These are phyloP conservation scores for Filosporella fistucella DNA, from an alignment of 495 filamentous ascomycete genomes.

Conservation along the genomic window DNA sequence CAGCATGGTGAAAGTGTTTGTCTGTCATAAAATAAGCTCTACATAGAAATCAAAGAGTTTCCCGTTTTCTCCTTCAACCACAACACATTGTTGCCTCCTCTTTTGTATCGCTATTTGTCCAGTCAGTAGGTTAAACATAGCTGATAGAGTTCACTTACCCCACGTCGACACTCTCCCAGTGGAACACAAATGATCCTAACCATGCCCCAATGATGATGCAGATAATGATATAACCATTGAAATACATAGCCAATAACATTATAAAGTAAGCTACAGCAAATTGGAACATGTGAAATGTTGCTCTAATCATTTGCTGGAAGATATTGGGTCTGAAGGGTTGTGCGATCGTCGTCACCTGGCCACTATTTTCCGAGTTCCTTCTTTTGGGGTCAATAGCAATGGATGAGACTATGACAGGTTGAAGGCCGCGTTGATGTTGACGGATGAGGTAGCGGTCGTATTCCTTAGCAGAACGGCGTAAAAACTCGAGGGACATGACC, in stretches of 20 bases:
- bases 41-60: too few species aligned
- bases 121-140: too few species aligned
- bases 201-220: constrained; percentile 60
- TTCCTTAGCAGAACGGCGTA: constrained; percentile 56
- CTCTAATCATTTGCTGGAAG: constrained; percentile 55
- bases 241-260: constrained; percentile 54
- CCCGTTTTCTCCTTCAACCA: too few species aligned
- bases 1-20: too few species aligned
- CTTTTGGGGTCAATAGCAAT: background rate
- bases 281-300: constrained; percentile 58
- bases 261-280: constrained; percentile 71
- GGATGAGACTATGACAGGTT: background rate
- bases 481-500: constrained; percentile 57
- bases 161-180: constrained; percentile 41
- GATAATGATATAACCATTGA: constrained; percentile 53
- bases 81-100: constrained; percentile 4
- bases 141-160: constrained; percentile 2
- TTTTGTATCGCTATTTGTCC: background rate
- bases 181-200: constrained; percentile 54
- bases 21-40: too few species aligned
- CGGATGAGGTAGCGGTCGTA: constrained; percentile 59
- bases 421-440: constrained; percentile 26
- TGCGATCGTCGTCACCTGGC: background rate
- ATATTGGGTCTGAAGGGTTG: constrained; percentile 42
- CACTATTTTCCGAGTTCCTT: too few species aligned